Evolutionary conservation across 2,329 filamentous ascomycete genomes (phyloP).

Genomic region (Karstenula rhodostoma): DNA sequence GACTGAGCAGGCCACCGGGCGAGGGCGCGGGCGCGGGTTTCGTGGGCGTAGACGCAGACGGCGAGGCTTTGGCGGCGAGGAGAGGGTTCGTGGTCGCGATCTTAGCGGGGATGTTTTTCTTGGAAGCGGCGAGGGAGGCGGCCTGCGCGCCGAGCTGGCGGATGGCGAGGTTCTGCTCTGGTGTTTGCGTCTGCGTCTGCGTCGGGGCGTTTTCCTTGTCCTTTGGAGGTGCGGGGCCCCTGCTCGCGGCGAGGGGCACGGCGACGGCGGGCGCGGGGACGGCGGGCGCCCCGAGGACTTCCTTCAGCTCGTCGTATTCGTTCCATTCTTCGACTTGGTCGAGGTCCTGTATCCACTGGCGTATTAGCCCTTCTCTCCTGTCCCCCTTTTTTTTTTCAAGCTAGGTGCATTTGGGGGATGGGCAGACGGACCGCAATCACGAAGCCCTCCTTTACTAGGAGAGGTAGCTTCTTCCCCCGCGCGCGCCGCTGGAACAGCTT

Average conservation of each 20-base stretch:
- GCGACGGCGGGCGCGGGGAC: constrained; percentile 44
- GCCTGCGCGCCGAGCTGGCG: constrained; percentile 48
- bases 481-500: constrained; percentile 87
- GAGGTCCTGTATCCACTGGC: constrained; percentile 77
- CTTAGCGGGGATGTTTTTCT: constrained; percentile 42
- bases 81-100: constrained; percentile 48
- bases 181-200: constrained; percentile 31
- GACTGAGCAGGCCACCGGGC: constrained; percentile 29
- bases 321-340: constrained; percentile 99
- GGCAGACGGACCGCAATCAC: constrained; percentile 79
- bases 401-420: neutral
- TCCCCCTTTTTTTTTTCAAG: no score
- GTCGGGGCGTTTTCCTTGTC: constrained; percentile 39
- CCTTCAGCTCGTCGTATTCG: constrained; percentile 93
- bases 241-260: constrained; percentile 25
- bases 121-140: constrained; percentile 46
- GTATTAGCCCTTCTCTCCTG: no score
- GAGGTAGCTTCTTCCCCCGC: constrained; percentile 87
- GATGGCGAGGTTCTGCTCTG: constrained; percentile 47
- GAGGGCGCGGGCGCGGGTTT: constrained; percentile 32
- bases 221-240: constrained; percentile 7
- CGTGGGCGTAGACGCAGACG: constrained; percentile 33
- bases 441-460: constrained; percentile 83
- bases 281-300: constrained; percentile 70
- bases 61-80: constrained; percentile 44